Evolutionary conservation across 306 rosid genomes (phyloP).

Genomic region (Heteromeles arbutifolia): DNA sequence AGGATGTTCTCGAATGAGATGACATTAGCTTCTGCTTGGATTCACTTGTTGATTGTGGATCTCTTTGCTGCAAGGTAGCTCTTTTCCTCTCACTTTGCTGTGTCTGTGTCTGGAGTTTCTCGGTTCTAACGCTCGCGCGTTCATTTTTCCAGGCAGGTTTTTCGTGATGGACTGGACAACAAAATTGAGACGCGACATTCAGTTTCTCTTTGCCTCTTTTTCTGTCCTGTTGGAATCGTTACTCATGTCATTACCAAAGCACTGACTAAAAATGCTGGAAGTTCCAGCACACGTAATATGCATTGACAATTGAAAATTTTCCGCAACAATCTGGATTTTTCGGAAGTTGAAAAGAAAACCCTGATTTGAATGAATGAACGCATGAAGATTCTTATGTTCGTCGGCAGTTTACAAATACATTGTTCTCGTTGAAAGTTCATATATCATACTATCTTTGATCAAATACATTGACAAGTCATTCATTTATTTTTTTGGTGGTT

Average conservation of each 20-base stretch:
- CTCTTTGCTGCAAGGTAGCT: conserved; percentile 90
- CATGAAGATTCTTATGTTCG: neutral
- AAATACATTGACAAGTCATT: neutral
- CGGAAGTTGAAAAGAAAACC: neutral
- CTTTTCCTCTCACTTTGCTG: conserved; percentile 8
- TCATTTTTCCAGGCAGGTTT: conserved; percentile 59
- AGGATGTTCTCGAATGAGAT: conserved; percentile 87
- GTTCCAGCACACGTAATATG: conserved; percentile 22
- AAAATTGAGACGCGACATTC: conserved; percentile 84
- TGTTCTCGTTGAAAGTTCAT: too few relatives aligned
- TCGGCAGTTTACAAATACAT: neutral
- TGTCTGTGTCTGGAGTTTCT: neutral
- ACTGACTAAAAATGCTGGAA: conserved; percentile 34
- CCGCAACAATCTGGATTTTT: neutral
- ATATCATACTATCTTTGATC: neutral
- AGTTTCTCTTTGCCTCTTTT: conserved; percentile 71
- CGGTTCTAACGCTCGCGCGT: conserved; percentile 8
- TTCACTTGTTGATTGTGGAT: conserved; percentile 82
- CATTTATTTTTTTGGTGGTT: neutral
- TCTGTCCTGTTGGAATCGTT: conserved; percentile 86
- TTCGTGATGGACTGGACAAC: conserved; percentile 63
- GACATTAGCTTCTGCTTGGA: conserved; percentile 97
- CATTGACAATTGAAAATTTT: conserved; percentile 21
- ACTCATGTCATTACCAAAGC: conserved; percentile 76
- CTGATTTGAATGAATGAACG: neutral